Evolutionary conservation across 1,284 basidiomycete species (phyloP), one percentile per base, ranked within the genome.

Genomic region (Earliella scabrosa): DNA sequence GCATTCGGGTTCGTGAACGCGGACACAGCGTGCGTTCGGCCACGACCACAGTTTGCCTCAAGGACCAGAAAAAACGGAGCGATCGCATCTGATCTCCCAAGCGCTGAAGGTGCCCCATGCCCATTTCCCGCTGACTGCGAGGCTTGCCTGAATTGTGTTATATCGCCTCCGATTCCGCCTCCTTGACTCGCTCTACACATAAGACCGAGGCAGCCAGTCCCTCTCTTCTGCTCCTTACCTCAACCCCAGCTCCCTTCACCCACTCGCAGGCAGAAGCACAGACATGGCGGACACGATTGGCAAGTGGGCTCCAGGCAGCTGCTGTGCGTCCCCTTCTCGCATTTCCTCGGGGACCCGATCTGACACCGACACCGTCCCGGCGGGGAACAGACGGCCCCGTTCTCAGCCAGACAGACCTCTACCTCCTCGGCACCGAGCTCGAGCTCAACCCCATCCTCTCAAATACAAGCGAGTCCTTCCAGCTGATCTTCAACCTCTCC

Each of bases 401-500:
- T 4, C 78, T 92, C 16, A 79, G 81, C 1, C 87, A 88, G 65
- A 89, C 87, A 0, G 88, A 91, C 66, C 76, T 92, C 9, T 92
- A 90, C 70, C 79, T 92, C 1, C 81, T 92, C 52, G 78, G 82
- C 4, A 80, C 83, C 21, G 65, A 69, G 26, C 78, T 92, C 2
- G 82, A 89, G 65, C 67, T 92, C 32, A 78, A 92, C 65, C 90
- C 90, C 2, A 85, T 92, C 66, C 77, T 92, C 9, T 76, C 78
- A 31, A 81, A 81, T 54, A 71, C 76, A 18, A 67, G 78, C 57
- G 63, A 60, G 4, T 68, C 66, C 18, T 88, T 88, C 70, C 84
- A 85, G 60, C 81, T 92, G n/a, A 76, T 85, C 31, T 90, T 92
- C 73, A 86, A 88, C 63, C 71, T 92, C 5, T 72, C 81, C 7